Conservation (phyloP, 106 monocot species). For the Allium fistulosum region DNA sequence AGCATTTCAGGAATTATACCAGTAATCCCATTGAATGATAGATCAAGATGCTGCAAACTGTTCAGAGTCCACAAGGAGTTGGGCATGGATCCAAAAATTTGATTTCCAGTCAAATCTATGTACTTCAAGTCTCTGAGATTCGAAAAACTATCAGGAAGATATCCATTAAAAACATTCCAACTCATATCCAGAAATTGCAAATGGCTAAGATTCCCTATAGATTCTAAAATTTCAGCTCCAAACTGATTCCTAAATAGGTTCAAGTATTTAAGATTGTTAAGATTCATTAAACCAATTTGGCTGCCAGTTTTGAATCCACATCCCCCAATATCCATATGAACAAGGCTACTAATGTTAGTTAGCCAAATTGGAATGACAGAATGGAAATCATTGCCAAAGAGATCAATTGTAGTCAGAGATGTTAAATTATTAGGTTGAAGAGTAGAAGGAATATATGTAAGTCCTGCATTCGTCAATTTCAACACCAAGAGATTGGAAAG, state of each 20-base stretch:
- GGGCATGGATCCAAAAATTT: background rate
- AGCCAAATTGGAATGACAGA: slow-evolving; percentile 3
- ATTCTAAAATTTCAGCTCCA: background rate
- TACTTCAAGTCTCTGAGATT: background rate
- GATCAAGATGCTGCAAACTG: slow-evolving; percentile 7
- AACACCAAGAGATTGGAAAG: background rate
- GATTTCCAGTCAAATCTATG: slow-evolving; percentile 3
- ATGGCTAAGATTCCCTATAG: background rate
- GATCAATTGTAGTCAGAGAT: background rate
- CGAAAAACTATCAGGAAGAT: background rate
- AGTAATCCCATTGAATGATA: background rate
- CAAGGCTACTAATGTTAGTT: slow-evolving; percentile 2
- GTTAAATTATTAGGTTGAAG: background rate
- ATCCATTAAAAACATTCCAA: background rate
- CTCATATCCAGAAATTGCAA: slow-evolving; percentile 1
- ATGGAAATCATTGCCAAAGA: background rate
- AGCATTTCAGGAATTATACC: slow-evolving; percentile 5
- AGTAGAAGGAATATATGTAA: background rate
- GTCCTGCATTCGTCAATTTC: background rate
- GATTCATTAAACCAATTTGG: background rate
- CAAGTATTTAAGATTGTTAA: background rate
- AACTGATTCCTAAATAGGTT: background rate
- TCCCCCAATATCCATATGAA: background rate
- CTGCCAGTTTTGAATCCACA: background rate
- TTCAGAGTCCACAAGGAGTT: slow-evolving; percentile 8